Percentiles rank a stretch among this genome's conserved stretches.
Conservation (phyloP, 495 filamentous ascomycete genomes). For the Podospora sp. region DNA sequence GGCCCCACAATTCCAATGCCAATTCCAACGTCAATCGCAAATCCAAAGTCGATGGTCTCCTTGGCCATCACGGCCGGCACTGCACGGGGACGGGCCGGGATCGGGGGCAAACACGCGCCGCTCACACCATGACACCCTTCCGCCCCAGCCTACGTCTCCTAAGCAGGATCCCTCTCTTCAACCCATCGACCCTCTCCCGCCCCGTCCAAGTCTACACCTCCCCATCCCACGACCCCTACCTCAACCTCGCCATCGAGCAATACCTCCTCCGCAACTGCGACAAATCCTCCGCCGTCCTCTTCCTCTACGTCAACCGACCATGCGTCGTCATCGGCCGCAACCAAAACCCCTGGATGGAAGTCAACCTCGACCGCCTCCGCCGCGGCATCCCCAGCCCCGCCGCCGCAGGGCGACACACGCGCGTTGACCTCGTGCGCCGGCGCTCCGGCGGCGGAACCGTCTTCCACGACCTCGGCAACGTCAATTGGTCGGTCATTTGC, state of each 20-base stretch:
- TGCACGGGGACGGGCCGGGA: background rate
- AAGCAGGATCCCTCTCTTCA: background rate
- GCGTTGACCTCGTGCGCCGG: conserved; percentile 71
- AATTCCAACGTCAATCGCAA: no score
- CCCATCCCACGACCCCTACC: conserved; percentile 69
- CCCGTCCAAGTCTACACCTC: conserved; percentile 73
- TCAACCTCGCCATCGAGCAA: conserved; percentile 96
- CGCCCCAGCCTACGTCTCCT: background rate
- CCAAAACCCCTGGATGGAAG: conserved; percentile 96
- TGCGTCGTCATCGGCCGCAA: conserved; percentile 91
- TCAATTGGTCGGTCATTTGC: conserved; percentile 91
- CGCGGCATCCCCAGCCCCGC: conserved; percentile 12
- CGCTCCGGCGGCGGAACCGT: conserved; percentile 90
- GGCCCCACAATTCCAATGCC: no score
- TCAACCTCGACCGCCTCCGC: conserved; percentile 66
- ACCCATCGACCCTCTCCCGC: conserved; percentile 8
- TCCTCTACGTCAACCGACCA: conserved; percentile 84
- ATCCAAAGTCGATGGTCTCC: no score
- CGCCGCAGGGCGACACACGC: background rate
- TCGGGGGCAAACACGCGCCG: background rate
- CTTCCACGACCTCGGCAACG: conserved; percentile 88
- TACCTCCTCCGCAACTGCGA: conserved; percentile 75
- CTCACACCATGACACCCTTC: background rate
- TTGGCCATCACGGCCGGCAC: no score
- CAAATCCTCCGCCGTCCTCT: conserved; percentile 71